Evolutionary conservation across 768 basidiomycete species (phyloP).

Genomic region (Lactifluus piperatus): DNA sequence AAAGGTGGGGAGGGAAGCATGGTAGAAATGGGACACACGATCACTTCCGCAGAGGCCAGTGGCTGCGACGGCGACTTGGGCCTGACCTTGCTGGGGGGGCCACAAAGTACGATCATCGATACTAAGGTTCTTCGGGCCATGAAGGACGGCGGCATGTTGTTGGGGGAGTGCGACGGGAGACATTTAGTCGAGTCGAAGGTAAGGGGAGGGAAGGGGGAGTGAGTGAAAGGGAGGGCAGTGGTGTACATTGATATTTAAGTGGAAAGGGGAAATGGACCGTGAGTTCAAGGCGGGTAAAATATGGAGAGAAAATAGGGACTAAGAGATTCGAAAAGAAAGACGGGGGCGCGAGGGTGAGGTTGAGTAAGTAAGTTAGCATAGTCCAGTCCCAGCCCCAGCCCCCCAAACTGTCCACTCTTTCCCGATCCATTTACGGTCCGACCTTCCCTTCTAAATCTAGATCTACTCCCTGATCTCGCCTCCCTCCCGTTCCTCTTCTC

Average conservation of each 20-base stretch:
- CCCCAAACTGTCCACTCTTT: neutral
- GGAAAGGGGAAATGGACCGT: slow-evolving; percentile 27
- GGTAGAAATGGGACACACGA: slow-evolving; percentile 36
- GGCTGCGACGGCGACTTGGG: slow-evolving; percentile 67
- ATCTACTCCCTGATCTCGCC: neutral
- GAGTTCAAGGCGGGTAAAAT: slow-evolving; percentile 21
- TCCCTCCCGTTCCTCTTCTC: neutral
- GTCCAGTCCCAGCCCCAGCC: no score
- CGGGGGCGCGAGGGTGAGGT: slow-evolving; percentile 2
- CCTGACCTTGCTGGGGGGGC: slow-evolving; percentile 64
- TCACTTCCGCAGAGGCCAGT: slow-evolving; percentile 92
- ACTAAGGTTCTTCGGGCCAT: slow-evolving; percentile 76
- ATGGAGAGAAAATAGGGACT: neutral
- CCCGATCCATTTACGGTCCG: slow-evolving; percentile 4
- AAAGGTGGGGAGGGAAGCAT: neutral
- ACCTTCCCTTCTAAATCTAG: slow-evolving; percentile 10
- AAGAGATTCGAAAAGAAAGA: slow-evolving; percentile 1
- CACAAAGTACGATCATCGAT: slow-evolving; percentile 65
- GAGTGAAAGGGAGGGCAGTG: slow-evolving; percentile 9
- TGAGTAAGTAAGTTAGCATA: neutral
- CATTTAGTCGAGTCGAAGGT: slow-evolving; percentile 25
- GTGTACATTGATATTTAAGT: slow-evolving; percentile 20
- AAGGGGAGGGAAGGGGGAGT: slow-evolving; percentile 17
- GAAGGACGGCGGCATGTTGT: slow-evolving; percentile 70
- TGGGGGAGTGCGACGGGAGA: slow-evolving; percentile 42